Evolutionary conservation across 306 rosid species (phyloP).

Genomic region (Trifolium pratense): DNA sequence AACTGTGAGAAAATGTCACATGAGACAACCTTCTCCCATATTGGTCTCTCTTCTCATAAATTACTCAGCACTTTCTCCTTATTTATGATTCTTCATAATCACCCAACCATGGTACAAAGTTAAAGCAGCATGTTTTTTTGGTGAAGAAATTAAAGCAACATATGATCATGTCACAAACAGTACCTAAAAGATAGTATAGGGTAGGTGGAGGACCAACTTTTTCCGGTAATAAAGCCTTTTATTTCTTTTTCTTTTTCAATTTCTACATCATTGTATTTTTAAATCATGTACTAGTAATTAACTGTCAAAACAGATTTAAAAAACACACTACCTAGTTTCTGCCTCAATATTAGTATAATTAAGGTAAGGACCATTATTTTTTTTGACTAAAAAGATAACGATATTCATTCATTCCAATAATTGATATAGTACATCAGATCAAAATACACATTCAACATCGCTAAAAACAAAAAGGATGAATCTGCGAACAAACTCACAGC

Average conservation of each 20-base stretch:
- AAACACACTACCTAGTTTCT: conserved; percentile 39
- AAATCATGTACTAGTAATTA: conserved; percentile 50
- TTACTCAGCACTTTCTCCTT: background rate
- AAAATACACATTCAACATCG: too few species aligned
- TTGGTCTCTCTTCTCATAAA: background rate
- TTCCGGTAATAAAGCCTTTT: conserved; percentile 13
- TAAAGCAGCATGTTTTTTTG: conserved; percentile 22
- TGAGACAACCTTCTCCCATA: too few species aligned
- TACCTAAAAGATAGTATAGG: conserved; percentile 38
- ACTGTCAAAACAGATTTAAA: conserved; percentile 59
- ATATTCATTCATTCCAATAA: too few species aligned
- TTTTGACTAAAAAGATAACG: too few species aligned
- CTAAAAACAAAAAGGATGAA: too few species aligned
- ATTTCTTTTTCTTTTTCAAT: conserved; percentile 22
- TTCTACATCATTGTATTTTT: conserved; percentile 31
- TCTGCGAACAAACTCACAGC: too few species aligned
- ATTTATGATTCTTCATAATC: background rate
- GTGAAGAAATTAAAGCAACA: conserved; percentile 29
- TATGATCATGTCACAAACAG: conserved; percentile 48
- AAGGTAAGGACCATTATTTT: conserved; percentile 31
- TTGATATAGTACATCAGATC: too few species aligned
- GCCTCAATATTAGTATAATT: too few species aligned
- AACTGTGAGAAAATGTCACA: too few species aligned
- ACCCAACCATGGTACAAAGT: conserved; percentile 29
- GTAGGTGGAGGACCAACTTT: conserved; percentile 36